A percentile compares a stretch with the other conserved stretches of the same genome.
phyloP scores from a whole-genome alignment of 202 grass and related monocot species.

The Setaria italica region DNA sequence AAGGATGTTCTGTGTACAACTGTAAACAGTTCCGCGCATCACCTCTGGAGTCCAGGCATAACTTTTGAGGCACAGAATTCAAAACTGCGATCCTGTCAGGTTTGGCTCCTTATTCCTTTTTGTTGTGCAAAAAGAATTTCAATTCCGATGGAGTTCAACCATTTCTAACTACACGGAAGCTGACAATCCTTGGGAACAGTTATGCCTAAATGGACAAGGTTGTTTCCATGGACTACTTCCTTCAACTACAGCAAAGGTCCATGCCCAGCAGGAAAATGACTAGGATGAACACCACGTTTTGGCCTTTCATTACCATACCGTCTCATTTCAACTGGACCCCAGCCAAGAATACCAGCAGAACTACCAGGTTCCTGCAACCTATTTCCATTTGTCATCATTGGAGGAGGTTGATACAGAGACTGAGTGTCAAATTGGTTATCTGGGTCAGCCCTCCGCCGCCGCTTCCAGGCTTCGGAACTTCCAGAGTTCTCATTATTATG shows the following conservation, averaged over 20 bases:
- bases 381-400: constrained; percentile 69
- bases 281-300: constrained; percentile 65
- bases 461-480: constrained; percentile 92
- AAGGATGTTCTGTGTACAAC: constrained; percentile 57
- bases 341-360: constrained; percentile 92
- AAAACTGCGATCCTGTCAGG: constrained; percentile 41
- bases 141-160: constrained; percentile 11
- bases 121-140: constrained; percentile 47
- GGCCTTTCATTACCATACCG: constrained; percentile 81
- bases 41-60: constrained; percentile 18
- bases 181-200: constrained; percentile 40
- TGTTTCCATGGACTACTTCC: constrained; percentile 37
- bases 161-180: constrained; percentile 38
- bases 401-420: constrained; percentile 52
- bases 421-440: constrained; percentile 64
- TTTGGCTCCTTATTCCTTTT: constrained; percentile 47
- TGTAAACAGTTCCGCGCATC: constrained; percentile 37
- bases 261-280: constrained; percentile 67
- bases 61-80: constrained; percentile 37
- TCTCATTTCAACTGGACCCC: constrained; percentile 81
- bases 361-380: constrained; percentile 69
- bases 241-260: constrained; percentile 65
- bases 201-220: constrained; percentile 35
- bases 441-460: constrained; percentile 71
- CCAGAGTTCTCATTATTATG: constrained; percentile 71